phyloP scores from a whole-genome alignment of 306 rosid species.

The Pterocarpus santalinus region DNA sequence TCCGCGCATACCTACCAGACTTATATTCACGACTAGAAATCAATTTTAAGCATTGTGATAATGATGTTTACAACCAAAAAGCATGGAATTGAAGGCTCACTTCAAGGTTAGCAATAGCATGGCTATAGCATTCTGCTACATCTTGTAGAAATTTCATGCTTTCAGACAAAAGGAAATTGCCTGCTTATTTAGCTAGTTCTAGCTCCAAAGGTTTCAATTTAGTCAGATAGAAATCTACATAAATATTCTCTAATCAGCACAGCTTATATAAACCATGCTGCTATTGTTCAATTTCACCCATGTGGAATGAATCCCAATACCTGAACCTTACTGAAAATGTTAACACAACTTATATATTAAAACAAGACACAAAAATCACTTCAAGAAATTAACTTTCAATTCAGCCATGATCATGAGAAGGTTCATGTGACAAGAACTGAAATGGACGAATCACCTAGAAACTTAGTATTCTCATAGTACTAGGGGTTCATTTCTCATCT shows the following conservation, averaged over 20 bases:
- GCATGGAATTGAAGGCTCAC: not conserved
- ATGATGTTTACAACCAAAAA: not conserved
- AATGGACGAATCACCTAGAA: not conserved
- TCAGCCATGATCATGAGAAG: not conserved
- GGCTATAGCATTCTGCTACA: not conserved
- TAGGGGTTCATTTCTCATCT: not conserved
- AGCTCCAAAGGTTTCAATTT: not conserved
- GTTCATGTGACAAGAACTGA: not conserved
- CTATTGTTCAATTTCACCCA: constrained; percentile 17
- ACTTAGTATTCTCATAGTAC: not conserved
- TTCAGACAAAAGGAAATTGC: not conserved
- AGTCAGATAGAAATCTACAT: not conserved
- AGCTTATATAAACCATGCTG: not conserved
- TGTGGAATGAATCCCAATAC: not conserved
- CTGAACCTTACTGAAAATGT: constrained; percentile 1
- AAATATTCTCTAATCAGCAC: not conserved
- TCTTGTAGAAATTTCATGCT: not conserved
- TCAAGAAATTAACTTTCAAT: not conserved
- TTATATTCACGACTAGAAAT: constrained; percentile 15
- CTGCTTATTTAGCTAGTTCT: not conserved
- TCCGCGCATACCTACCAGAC: not conserved
- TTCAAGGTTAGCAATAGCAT: not conserved
- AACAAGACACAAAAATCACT: not conserved
- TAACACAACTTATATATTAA: not conserved
- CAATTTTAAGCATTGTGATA: not conserved